phyloP scores from a whole-genome alignment of 306 rosid genomes.

The Corylus americana region DNA sequence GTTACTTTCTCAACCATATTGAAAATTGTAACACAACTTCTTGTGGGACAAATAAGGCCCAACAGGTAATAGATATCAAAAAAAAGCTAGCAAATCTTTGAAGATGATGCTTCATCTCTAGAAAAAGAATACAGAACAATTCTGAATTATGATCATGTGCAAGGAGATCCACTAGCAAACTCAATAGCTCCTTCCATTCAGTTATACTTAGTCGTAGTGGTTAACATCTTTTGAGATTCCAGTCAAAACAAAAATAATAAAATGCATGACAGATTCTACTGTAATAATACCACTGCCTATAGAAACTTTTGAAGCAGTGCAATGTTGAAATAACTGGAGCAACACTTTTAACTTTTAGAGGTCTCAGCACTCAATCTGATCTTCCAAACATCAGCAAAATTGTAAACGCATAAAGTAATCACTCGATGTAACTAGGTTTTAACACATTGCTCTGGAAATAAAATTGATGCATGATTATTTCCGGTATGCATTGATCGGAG shows the following conservation, averaged over 20 bases:
- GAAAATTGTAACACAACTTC: background rate
- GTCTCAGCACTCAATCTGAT: background rate
- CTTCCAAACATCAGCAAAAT: background rate
- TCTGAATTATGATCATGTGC: background rate
- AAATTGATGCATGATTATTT: slow-evolving; percentile 32
- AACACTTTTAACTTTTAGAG: background rate
- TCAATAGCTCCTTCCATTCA: background rate
- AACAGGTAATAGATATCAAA: too few species aligned
- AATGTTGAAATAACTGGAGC: background rate
- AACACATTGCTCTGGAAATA: background rate
- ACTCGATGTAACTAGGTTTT: background rate
- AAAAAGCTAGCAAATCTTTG: background rate
- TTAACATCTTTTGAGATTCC: background rate
- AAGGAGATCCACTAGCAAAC: background rate
- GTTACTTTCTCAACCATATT: background rate
- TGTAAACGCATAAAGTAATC: background rate
- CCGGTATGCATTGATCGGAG: slow-evolving; percentile 30
- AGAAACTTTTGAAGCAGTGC: background rate
- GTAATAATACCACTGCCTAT: background rate
- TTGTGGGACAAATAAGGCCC: background rate
- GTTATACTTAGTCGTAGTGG: background rate
- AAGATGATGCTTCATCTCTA: background rate
- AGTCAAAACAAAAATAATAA: background rate
- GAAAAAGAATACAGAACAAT: background rate
- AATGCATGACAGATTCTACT: background rate